phyloP scores from a whole-genome alignment of 371 early-diverging fungal species.

The Batrachochytrium dendrobatidis region DNA sequence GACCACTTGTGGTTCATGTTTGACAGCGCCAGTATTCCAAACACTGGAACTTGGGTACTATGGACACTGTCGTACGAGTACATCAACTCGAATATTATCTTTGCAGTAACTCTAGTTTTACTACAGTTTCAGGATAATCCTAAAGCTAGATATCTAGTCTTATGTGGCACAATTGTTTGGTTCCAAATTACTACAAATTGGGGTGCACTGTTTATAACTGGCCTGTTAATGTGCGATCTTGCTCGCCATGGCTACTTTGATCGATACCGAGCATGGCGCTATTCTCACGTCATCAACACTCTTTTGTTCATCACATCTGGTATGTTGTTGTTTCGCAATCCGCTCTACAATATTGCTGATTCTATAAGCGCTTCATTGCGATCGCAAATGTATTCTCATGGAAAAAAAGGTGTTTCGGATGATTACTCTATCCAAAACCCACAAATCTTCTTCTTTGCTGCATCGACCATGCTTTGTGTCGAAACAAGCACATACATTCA shows the following conservation, averaged over 20 bases:
- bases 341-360: no score
- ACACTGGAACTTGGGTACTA: not conserved
- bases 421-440: not conserved
- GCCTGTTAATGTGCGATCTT: not conserved
- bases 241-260: not conserved
- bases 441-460: not conserved
- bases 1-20: no score
- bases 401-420: not conserved
- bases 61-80: conserved; percentile 3
- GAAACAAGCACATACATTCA: not conserved
- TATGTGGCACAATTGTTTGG: not conserved
- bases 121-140: not conserved
- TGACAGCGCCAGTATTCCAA: no score
- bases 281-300: not conserved
- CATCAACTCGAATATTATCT: not conserved
- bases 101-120: not conserved
- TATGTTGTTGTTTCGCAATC: no score
- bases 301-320: no score
- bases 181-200: not conserved
- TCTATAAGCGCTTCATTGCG: no score
- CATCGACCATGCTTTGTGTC: not conserved
- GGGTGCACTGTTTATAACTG: not conserved
- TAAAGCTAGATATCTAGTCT: not conserved
- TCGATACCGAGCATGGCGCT: not conserved
- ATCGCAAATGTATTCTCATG: not conserved